Base-by-base conservation (phyloP, 495 filamentous ascomycete genomes). In the Lepraria neglecta region DNA sequence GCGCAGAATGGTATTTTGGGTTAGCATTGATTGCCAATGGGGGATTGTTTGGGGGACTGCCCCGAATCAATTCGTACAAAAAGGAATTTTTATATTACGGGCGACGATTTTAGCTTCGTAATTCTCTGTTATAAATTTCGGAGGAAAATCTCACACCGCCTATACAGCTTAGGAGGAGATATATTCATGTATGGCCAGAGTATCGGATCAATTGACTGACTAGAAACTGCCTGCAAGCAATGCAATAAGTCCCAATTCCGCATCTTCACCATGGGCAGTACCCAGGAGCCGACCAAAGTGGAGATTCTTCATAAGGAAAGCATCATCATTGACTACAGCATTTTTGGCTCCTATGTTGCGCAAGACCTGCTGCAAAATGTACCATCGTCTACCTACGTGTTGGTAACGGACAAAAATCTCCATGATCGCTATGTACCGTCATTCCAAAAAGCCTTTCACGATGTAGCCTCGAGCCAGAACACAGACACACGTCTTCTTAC, bases 341-440 rank as follows among this genome's bases (percentile, higher is more conserved):
- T 98, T 61, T 97, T 91, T 88, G 84, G 85, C 64, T 80, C 79
- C 65, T 92, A 86, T 71, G 84, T 97, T 66, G 84, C 84, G 53
- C 75, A 87, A 67, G 95, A 97, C 74, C 80, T 98, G 46, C 78
- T 97, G 66, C 77, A 79, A 33, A 87, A 84, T 69, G 74, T 94
- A 62, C 75, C 80, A 46, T 92, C 91, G 27, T 92, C 90, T 30
- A 97, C 91, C 62, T 98, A 97, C 73, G 88, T 97, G 50, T 85
- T 98, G 48, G 87, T 98, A 67, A 97, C 94, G 68, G 94, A 98
- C 74, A 92, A 90, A 21, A 97, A 97, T 72, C 85, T 98, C 64
- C 82, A 82, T 55, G 80, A 84, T 17, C 81, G 87, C 65, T 96
- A 98, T 75, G 85, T 88, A 9, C 82, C 90, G 17, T 67, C 71